phyloP scores from a whole-genome alignment of 1,139 yeast genomes.

The Yamadazyma conglobata region DNA sequence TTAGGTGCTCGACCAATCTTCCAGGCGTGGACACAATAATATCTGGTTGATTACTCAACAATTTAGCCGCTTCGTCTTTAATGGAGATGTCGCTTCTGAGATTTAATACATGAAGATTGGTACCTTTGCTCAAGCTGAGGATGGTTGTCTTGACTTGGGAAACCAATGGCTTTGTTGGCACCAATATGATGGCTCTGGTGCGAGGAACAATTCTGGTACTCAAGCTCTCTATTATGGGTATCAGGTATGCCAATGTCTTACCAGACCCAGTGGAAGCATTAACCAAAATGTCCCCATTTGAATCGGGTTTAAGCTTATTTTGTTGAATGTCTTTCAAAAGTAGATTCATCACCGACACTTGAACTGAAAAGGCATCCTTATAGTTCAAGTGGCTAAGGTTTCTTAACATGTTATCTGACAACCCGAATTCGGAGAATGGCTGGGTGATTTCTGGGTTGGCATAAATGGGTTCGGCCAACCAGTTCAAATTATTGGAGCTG shows the following conservation, averaged over 20 bases:
- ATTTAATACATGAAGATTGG: constrained; percentile 57
- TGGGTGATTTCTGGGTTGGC: constrained; percentile 41
- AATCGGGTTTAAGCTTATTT: constrained; percentile 54
- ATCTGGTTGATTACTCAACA: constrained; percentile 59
- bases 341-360: constrained; percentile 59
- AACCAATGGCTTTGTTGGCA: constrained; percentile 88
- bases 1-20: constrained; percentile 83
- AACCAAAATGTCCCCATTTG: constrained; percentile 72
- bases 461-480: constrained; percentile 67
- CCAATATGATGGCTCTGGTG: constrained; percentile 71
- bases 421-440: constrained; percentile 41
- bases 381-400: constrained; percentile 49
- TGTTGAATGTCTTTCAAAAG: constrained; percentile 48
- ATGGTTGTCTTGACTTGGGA: constrained; percentile 75
- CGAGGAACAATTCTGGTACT: constrained; percentile 64
- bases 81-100: constrained; percentile 60
- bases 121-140: constrained; percentile 58
- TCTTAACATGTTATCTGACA: constrained; percentile 37
- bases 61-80: constrained; percentile 57
- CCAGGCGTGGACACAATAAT: constrained; percentile 89
- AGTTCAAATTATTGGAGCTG: constrained; percentile 45
- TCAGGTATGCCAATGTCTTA: constrained; percentile 83
- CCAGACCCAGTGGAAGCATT: constrained; percentile 98
- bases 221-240: constrained; percentile 77
- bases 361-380: constrained; percentile 71